Percentiles rank a stretch among this genome's conserved stretches.
Evolutionary conservation across 768 basidiomycete genomes (phyloP).

Genomic region (Russula olivacea): DNA sequence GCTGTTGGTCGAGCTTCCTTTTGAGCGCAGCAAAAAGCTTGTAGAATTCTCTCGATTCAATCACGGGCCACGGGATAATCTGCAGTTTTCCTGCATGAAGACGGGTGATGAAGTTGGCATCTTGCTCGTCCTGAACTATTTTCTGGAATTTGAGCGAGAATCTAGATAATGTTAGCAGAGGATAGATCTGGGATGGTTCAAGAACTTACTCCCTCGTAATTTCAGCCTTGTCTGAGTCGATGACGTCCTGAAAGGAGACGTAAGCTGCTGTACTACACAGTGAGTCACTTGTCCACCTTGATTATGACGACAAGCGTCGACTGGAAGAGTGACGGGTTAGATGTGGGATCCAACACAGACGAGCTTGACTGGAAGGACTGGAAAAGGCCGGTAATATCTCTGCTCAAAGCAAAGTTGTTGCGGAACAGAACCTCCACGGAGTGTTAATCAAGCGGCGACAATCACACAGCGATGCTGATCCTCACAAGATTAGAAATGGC

Average conservation of each 20-base stretch:
- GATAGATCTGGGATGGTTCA: neutral
- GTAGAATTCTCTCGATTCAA: conserved; percentile 58
- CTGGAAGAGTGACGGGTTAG: conserved; percentile 55
- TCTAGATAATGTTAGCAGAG: conserved; percentile 29
- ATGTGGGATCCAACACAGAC: conserved; percentile 50
- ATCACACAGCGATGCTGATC: neutral
- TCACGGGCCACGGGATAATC: conserved; percentile 64
- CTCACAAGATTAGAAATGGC: conserved; percentile 57
- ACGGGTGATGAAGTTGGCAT: conserved; percentile 55
- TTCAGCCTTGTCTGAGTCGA: conserved; percentile 55
- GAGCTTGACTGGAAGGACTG: conserved; percentile 57
- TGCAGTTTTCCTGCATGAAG: conserved; percentile 50
- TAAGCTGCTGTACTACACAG: too few species aligned
- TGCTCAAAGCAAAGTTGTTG: conserved; percentile 58
- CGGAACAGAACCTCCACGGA: conserved; percentile 53
- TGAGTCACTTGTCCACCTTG: conserved; percentile 37
- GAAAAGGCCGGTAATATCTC: conserved; percentile 56
- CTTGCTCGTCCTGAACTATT: conserved; percentile 59
- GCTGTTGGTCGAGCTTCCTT: conserved; percentile 43
- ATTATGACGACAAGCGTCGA: conserved; percentile 60
- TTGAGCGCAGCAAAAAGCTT: conserved; percentile 45
- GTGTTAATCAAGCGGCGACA: neutral
- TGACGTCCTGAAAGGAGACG: conserved; percentile 45
- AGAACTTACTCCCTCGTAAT: conserved; percentile 51
- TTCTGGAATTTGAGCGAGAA: conserved; percentile 54